These are phyloP conservation scores for Bacterosira constricta DNA, from an alignment of 108 stramenopile species.

Conservation along the genomic window DNA sequence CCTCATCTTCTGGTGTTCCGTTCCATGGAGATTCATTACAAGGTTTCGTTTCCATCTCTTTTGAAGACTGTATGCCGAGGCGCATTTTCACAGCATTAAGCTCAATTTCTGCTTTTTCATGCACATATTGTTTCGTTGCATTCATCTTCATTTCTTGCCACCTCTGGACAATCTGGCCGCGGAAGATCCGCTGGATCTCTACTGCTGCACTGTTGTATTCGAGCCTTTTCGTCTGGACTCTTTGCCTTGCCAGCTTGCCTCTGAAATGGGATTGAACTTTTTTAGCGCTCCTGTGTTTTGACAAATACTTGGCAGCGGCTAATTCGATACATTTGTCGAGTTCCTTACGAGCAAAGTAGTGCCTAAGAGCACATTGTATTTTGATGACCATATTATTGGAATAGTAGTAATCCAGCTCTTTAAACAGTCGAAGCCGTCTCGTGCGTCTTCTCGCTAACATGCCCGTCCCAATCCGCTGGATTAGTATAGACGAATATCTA, in stretches of 20 bases:
- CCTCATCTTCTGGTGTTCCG: not conserved
- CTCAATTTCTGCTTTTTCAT: not conserved
- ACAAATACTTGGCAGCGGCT: not conserved
- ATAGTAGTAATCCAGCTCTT: not conserved
- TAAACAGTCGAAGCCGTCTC: not conserved
- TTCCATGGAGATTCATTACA: not conserved
- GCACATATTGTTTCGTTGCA: not conserved
- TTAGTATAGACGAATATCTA: not conserved
- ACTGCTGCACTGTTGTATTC: not conserved
- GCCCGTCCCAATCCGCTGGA: not conserved
- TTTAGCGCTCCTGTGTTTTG: not conserved
- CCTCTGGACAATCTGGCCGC: not conserved
- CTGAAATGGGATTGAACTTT: constrained; percentile 5
- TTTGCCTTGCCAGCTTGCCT: not conserved
- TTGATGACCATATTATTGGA: not conserved
- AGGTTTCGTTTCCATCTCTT: not conserved
- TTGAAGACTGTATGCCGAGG: not conserved
- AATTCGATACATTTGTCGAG: not conserved
- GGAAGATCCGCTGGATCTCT: constrained; percentile 2
- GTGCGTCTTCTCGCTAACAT: not conserved
- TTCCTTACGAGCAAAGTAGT: not conserved
- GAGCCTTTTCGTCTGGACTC: not conserved
- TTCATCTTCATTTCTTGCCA: not conserved
- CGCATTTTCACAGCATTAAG: not conserved
- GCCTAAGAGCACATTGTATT: constrained; percentile 1